Evolutionary conservation across 2,329 filamentous ascomycete species (phyloP), one percentile per base, ranked within the genome.

Genomic region (Colletotrichum australisinense): DNA sequence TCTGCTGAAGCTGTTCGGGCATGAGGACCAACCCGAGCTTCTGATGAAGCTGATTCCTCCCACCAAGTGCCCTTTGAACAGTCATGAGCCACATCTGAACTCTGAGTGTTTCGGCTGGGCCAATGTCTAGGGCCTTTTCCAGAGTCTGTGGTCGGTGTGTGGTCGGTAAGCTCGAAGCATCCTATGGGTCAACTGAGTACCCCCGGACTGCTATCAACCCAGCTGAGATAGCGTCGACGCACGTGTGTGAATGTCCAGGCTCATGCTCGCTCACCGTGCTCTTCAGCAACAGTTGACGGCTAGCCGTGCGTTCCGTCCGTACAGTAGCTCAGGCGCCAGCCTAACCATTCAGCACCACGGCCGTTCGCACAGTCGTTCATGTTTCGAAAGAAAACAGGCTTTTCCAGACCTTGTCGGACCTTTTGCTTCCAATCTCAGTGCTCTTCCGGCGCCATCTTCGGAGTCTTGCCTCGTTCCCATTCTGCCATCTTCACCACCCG

Each of bases 301-400:
- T 66, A 57, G 55, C 71, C 60, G 71, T 73, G 71, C 71, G 62
- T 73, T 71, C 62, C 71, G 71, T 62, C 67, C 57, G 59, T 52
- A 63, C 49, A 69, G 52, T 24, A 63, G 38, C 30, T n/a, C 24
- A 57, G 49, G 35, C 63, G 57, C 26, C 30, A 62, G 52, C 60
- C 56, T 60, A 62, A 35, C 55, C 62, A 62, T 32, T 66, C 60
- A 71, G 49, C 60, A 46, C 14, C 62, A 70, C 71, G 62, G 62
- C 56, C 30, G 35, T 30, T 66, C 62, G 71, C 71, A 64, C 69
- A 66, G 67, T 62, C 52, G 35, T 57, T 71, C 26, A 26, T 53
- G 71, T 70, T 71, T 73, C 67, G 56, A 57, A 35, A 12, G 62
- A 66, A 70, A 73, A 62, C 67, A 66, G 71, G 67, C 46, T 73